These are phyloP conservation scores for Axilococcus clingmanii DNA, from an alignment of 139 green algal species.

Conservation along the genomic window DNA sequence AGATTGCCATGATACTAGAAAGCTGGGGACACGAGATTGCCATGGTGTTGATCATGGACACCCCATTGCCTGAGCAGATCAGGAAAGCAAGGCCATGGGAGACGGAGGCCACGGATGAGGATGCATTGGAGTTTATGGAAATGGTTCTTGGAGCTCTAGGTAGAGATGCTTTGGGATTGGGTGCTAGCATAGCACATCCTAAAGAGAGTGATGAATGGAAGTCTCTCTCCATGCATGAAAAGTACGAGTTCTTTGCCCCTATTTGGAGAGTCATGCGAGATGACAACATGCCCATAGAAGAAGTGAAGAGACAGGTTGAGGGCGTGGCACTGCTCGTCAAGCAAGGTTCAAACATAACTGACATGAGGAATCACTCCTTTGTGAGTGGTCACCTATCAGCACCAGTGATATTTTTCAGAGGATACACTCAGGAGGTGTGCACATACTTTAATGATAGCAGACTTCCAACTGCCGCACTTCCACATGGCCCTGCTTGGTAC, in stretches of 20 bases:
- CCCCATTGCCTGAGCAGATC: constrained; percentile 55
- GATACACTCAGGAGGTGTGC: constrained; percentile 44
- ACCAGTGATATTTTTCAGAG: constrained; percentile 69
- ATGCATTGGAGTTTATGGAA: constrained; percentile 79
- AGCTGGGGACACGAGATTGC: constrained; percentile 66
- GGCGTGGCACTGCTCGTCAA: constrained; percentile 72
- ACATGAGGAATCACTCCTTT: constrained; percentile 63
- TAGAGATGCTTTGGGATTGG: constrained; percentile 66
- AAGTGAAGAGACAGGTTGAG: constrained; percentile 56
- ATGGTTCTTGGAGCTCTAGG: constrained; percentile 84
- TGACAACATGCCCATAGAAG: constrained; percentile 55
- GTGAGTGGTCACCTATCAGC: constrained; percentile 7
- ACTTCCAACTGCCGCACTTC: constrained; percentile 9
- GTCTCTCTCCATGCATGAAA: constrained; percentile 50
- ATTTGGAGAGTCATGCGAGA: constrained; percentile 84
- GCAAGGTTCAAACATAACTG: constrained; percentile 54
- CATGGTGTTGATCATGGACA: constrained; percentile 76
- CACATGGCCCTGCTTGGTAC: constrained; percentile 66
- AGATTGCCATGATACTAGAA: constrained; percentile 74
- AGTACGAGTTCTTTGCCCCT: constrained; percentile 80
- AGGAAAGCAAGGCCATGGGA: constrained; percentile 40
- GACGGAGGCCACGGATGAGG: constrained; percentile 47
- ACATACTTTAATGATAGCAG: constrained; percentile 72
- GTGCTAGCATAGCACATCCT: constrained; percentile 61
- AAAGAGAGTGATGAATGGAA: constrained; percentile 75